A percentile compares a stretch with the other conserved stretches of the same genome.
phyloP scores from a whole-genome alignment of 441 rosid species.

The Bocquillonia castaneifolia region DNA sequence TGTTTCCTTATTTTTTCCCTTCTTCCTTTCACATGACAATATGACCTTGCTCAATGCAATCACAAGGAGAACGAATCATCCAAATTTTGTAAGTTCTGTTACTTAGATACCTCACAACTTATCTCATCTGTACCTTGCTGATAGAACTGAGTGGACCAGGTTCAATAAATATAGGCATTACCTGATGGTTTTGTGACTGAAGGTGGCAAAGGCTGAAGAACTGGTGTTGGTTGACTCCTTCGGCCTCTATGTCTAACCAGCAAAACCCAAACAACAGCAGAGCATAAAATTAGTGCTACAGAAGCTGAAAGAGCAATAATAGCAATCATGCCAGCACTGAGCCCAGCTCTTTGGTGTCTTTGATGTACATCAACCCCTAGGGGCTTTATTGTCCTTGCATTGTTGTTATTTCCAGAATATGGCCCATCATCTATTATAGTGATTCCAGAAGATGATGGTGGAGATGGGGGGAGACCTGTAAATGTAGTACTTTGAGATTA shows the following conservation, averaged over 20 bases:
- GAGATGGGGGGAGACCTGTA: constrained; percentile 84
- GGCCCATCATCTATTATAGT: constrained; percentile 57
- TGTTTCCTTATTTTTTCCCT: not conserved
- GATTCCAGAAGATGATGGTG: constrained; percentile 58
- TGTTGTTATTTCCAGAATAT: constrained; percentile 47
- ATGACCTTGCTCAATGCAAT: not conserved
- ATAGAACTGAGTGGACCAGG: not conserved
- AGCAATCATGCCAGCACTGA: constrained; percentile 56
- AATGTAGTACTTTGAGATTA: constrained; percentile 15
- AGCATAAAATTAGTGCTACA: constrained; percentile 56
- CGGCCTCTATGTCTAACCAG: constrained; percentile 42
- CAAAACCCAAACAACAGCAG: constrained; percentile 57
- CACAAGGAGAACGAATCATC: not conserved
- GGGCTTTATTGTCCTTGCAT: constrained; percentile 68
- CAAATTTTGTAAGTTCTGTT: not conserved
- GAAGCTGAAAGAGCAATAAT: constrained; percentile 62
- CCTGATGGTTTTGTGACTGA: constrained; percentile 74
- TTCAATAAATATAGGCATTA: constrained; percentile 21
- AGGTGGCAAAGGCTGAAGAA: constrained; percentile 42
- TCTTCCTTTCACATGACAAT: not conserved
- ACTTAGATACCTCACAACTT: not conserved
- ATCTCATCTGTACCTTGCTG: not conserved
- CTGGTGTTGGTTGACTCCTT: constrained; percentile 32
- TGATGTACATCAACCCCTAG: constrained; percentile 67
- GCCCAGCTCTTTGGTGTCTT: constrained; percentile 42